phyloP scores from a whole-genome alignment of 306 rosid genomes.

The Echinosophora koreensis region DNA sequence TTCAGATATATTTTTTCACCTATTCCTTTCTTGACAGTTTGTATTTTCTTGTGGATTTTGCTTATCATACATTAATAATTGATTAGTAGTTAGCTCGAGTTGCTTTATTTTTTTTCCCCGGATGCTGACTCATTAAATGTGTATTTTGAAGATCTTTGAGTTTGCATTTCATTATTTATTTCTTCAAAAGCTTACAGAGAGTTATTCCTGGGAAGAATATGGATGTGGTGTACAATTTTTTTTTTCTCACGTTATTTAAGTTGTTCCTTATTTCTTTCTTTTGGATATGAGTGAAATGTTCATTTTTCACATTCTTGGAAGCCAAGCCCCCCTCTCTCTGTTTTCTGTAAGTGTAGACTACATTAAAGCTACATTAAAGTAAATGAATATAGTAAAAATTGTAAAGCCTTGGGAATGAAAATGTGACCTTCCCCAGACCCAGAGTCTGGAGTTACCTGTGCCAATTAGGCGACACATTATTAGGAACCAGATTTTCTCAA shows the following conservation, averaged over 20 bases:
- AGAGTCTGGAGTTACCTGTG: background rate
- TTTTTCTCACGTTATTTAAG: background rate
- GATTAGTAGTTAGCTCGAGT: background rate
- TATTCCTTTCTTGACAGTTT: conserved; percentile 39
- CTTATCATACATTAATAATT: background rate
- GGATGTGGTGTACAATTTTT: background rate
- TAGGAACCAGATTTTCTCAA: conserved; percentile 20
- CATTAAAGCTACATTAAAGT: conserved; percentile 22
- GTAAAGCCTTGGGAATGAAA: background rate
- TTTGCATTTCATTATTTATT: conserved; percentile 36
- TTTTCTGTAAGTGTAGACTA: background rate
- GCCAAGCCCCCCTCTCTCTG: background rate
- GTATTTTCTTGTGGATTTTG: conserved; percentile 21
- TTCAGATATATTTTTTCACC: conserved; percentile 21
- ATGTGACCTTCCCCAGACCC: conserved; percentile 11
- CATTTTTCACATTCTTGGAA: too few species aligned
- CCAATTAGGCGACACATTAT: conserved; percentile 12
- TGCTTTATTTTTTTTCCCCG: conserved; percentile 1
- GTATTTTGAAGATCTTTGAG: conserved; percentile 18
- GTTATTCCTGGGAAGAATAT: conserved; percentile 16
- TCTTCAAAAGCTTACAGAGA: conserved; percentile 24
- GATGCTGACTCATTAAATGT: background rate
- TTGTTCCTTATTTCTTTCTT: conserved; percentile 28
- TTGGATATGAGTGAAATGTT: conserved; percentile 26
- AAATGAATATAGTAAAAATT: background rate